These are phyloP conservation scores for Aureobasidium zeae DNA, from an alignment of 2,329 filamentous ascomycete species.

Conservation along the genomic window DNA sequence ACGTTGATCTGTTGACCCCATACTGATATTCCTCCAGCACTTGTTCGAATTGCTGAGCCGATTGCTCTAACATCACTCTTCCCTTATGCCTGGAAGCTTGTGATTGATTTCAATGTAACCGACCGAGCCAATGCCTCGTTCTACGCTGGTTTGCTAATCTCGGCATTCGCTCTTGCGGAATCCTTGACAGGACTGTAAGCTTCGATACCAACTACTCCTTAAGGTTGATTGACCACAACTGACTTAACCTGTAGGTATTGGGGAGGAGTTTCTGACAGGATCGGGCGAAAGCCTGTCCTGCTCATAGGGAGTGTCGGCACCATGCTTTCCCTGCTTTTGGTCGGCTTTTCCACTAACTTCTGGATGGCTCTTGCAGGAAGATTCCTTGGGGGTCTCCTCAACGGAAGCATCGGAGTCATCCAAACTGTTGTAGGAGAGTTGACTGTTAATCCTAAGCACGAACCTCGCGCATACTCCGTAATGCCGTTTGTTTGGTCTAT, in stretches of 20 bases:
- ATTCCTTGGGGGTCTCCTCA: conserved; percentile 69
- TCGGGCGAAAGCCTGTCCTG: conserved; percentile 78
- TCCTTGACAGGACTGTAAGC: conserved; percentile 64
- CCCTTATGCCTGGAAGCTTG: conserved; percentile 79
- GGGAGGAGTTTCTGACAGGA: conserved; percentile 71
- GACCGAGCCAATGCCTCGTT: conserved; percentile 68
- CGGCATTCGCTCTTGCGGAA: conserved; percentile 75
- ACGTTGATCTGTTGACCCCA: no score
- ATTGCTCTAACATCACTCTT: conserved; percentile 91
- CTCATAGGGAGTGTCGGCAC: conserved; percentile 74
- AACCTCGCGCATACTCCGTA: conserved; percentile 81
- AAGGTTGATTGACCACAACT: no score
- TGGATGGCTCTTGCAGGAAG: conserved; percentile 73
- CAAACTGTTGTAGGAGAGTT: conserved; percentile 59
- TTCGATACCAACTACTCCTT: no score
- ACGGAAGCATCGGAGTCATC: conserved; percentile 61
- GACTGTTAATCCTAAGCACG: conserved; percentile 73
- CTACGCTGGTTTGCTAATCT: conserved; percentile 81
- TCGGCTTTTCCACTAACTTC: conserved; percentile 74
- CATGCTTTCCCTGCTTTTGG: conserved; percentile 70
- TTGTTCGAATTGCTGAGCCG: conserved; percentile 85
- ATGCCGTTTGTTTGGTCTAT: conserved; percentile 95
- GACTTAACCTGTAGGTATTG: conserved; percentile 49
- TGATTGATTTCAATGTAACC: conserved; percentile 66
- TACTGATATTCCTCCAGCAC: conserved; percentile 46